phyloP scores from a whole-genome alignment of 2,329 filamentous ascomycete genomes.

The Microcera coccophila region DNA sequence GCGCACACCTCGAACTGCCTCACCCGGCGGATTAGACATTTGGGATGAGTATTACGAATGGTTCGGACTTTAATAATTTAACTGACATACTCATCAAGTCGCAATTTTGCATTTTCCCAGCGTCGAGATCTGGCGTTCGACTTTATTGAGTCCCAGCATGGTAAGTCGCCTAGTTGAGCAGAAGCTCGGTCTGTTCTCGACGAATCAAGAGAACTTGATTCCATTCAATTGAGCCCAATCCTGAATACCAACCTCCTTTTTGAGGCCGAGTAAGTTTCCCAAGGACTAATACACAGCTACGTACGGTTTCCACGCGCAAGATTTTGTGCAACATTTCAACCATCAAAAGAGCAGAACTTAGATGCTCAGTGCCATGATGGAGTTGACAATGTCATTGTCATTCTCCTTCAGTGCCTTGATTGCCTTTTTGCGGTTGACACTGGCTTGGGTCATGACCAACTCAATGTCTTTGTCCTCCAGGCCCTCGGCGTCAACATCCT shows the following conservation, averaged over 20 bases:
- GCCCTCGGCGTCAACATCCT: slow-evolving; percentile 91
- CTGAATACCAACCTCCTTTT: slow-evolving; percentile 28
- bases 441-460: slow-evolving; percentile 97
- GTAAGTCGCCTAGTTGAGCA: no score
- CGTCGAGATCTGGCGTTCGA: no score
- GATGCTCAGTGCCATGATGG: slow-evolving; percentile 97
- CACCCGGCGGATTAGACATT: no score
- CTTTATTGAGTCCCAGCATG: no score
- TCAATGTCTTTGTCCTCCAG: slow-evolving; percentile 99
- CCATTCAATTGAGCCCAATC: slow-evolving; percentile 26
- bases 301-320: slow-evolving; percentile 24
- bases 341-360: slow-evolving; percentile 39
- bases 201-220: slow-evolving; percentile 18
- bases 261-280: slow-evolving; percentile 18
- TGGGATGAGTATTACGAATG: no score
- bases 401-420: slow-evolving; percentile 99
- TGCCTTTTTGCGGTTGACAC: slow-evolving; percentile 95
- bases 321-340: slow-evolving; percentile 22
- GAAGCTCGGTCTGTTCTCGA: slow-evolving; percentile 1
- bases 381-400: slow-evolving; percentile 99
- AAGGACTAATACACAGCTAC: slow-evolving; percentile 31
- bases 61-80: no score
- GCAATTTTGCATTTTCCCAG: no score
- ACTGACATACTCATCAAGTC: no score
- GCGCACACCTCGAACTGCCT: no score